These are phyloP conservation scores for Wickerhamiella parazyma DNA, from an alignment of 805 yeast species.

Conservation along the genomic window DNA sequence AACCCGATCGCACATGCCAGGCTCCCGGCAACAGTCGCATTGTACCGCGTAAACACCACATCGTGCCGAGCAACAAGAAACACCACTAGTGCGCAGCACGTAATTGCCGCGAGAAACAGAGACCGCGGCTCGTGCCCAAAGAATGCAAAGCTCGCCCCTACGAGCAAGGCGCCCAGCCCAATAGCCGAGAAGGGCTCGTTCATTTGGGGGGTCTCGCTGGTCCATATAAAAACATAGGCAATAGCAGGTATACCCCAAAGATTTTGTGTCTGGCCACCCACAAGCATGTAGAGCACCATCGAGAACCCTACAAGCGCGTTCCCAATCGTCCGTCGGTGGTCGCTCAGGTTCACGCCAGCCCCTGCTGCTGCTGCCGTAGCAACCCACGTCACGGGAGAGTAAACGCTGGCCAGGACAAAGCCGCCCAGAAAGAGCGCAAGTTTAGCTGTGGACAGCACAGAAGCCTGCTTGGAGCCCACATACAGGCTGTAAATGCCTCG, in stretches of 20 bases:
- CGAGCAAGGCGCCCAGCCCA: conserved; percentile 1
- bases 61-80: conserved; percentile 22
- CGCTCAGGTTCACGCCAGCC: neutral
- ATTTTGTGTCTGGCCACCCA: neutral
- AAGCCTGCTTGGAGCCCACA: neutral
- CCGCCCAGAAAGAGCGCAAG: conserved; percentile 13
- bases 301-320: conserved; percentile 11
- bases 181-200: conserved; percentile 7
- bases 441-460: conserved; percentile 12
- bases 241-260: conserved; percentile 8
- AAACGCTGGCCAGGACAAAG: conserved; percentile 12
- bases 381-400: conserved; percentile 10
- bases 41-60: conserved; percentile 19
- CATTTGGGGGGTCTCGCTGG: neutral
- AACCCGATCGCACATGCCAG: conserved; percentile 15
- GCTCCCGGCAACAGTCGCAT: conserved; percentile 15
- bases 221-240: conserved; percentile 10
- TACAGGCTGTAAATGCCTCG: conserved; percentile 14
- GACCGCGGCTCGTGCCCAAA: conserved; percentile 5
- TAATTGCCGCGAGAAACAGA: conserved; percentile 17
- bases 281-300: conserved; percentile 10
- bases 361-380: conserved; percentile 8
- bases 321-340: conserved; percentile 8
- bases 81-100: conserved; percentile 23
- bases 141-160: conserved; percentile 14